Conservation (phyloP, 1,284 basidiomycete genomes). For the Cryptococcus depauperatus region DNA sequence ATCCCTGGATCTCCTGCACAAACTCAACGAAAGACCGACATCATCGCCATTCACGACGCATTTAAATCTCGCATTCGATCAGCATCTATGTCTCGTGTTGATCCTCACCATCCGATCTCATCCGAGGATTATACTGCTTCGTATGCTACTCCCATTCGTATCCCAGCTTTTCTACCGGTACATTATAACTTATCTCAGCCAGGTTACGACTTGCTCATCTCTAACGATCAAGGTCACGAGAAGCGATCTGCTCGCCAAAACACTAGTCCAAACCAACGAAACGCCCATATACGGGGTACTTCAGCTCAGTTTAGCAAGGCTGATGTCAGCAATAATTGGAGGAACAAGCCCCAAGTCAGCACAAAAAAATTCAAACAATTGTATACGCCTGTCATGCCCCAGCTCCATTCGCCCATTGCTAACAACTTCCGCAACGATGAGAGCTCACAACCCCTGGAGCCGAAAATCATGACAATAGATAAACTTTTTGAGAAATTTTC, state of each 20-base stretch:
- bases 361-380: conserved; percentile 5
- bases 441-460: not conserved
- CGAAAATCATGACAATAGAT: conserved; percentile 32
- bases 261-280: not conserved
- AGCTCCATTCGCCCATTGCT: not conserved
- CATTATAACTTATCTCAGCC: conserved; percentile 7
- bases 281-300: not conserved
- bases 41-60: not conserved
- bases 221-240: not conserved
- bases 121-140: not conserved
- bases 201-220: conserved; percentile 7
- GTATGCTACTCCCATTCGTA: conserved; percentile 1
- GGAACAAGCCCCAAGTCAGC: conserved; percentile 4
- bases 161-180: conserved; percentile 6
- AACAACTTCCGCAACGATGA: not conserved
- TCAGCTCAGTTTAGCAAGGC: conserved; percentile 25
- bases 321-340: conserved; percentile 36
- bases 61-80: not conserved
- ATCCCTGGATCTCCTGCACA: conserved; percentile 12
- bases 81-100: conserved; percentile 1
- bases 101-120: not conserved
- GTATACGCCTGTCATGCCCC: not conserved
- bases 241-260: not conserved
- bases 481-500: conserved; percentile 32
- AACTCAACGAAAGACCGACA: not conserved